Conservation (phyloP, 176 grass and related monocot species). For the Carex cristatella region DNA sequence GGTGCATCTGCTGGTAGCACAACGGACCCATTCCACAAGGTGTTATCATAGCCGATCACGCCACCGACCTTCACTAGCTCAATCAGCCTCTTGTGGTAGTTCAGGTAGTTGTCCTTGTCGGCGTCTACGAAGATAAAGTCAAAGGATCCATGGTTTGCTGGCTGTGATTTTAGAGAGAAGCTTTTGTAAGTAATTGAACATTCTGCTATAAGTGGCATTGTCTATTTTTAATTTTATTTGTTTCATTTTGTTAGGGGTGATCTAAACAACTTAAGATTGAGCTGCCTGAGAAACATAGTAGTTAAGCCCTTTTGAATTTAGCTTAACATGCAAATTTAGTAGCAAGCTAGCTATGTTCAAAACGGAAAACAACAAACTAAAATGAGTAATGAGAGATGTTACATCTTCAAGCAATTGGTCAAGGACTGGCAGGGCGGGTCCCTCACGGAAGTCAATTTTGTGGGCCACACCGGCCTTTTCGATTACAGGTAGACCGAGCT, state of each 20-base stretch:
- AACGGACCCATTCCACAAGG: constrained; percentile 88
- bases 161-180: constrained; percentile 25
- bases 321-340: neutral
- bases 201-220: neutral
- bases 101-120: constrained; percentile 99
- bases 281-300: neutral
- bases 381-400: constrained; percentile 12
- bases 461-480: constrained; percentile 84
- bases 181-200: neutral
- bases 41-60: constrained; percentile 92
- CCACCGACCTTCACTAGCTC: constrained; percentile 81
- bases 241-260: neutral
- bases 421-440: constrained; percentile 65
- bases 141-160: constrained; percentile 47
- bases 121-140: constrained; percentile 97
- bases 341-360: neutral
- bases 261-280: neutral
- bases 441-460: constrained; percentile 98
- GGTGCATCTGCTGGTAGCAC: constrained; percentile 81
- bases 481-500: constrained; percentile 72
- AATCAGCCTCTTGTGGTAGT: constrained; percentile 86
- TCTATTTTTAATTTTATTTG: neutral
- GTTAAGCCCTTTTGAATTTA: neutral
- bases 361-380: neutral
- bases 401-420: constrained; percentile 66